Evolutionary conservation across 768 basidiomycete species (phyloP), one percentile per base, ranked within the genome.

Genomic region (Termitomyces heimii): DNA sequence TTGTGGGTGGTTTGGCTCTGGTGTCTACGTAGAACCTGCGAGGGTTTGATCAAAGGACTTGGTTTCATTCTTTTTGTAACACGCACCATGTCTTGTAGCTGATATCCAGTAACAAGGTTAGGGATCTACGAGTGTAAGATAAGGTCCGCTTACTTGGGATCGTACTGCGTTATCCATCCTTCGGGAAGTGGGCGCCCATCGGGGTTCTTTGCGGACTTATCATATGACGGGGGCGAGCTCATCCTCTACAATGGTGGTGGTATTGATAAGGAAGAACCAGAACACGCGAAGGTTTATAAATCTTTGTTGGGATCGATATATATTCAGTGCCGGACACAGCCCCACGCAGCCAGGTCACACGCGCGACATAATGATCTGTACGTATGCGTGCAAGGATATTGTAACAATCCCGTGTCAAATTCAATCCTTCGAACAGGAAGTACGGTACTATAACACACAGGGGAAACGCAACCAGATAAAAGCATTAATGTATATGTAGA

Each of bases 11-110:
- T 18, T 76, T 71, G 45, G 80, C 77, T 26, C 64, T 68, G 0
- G 86, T 88, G 63, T 91, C 83, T 45, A 92, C 86, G 61, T 92
- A 92, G 75, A 82, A 92, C 89, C 89, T 91, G 52, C 16, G 44
- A 16, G 5, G 51, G 39, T 6, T 12, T 18, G 53, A 35, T 6
- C 20, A 4, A 20, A 9, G 22, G 13, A 14, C 0, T 24, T 43
- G 42, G 5, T 43, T 43, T 43, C 6, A 2, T 5, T 43, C 14
- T 43, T 22, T 9, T 42, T 20, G 4, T 26, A 34, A 55, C 49
- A 67, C 77, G 49, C 59, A 89, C 88, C 88, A 91, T 60, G 83
- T 69, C 60, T 77, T 79, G 65, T 89, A 89, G 53, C 85, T 86
- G 65, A 20, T 16, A 40, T 7, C 28, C 35, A n/a, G 29, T 43